A percentile compares a stretch with the other conserved stretches of the same genome.
Evolutionary conservation across 768 basidiomycete genomes (phyloP).

Genomic region (Lactarius sp.): DNA sequence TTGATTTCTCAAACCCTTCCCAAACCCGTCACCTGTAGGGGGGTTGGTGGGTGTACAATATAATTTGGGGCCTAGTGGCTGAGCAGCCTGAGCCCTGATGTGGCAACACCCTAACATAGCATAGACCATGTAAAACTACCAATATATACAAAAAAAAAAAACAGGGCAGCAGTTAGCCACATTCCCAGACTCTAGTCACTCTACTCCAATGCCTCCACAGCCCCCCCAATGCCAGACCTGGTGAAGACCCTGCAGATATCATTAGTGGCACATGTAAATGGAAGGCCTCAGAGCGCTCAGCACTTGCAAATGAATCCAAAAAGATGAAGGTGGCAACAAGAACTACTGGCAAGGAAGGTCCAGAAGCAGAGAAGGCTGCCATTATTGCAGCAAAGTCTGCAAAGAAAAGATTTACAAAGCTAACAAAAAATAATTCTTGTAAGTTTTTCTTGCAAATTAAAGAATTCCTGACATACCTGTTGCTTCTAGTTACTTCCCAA

Average conservation of each 20-base stretch:
- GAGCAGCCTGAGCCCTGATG: too few species aligned
- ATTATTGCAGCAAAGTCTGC: background rate
- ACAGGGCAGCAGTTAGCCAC: background rate
- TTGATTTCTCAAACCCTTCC: background rate
- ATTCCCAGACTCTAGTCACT: background rate
- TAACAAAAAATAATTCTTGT: background rate
- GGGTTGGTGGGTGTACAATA: background rate
- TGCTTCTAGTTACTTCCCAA: background rate
- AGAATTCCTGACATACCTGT: background rate
- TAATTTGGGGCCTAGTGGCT: background rate
- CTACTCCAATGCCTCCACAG: too few species aligned
- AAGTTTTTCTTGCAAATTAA: background rate
- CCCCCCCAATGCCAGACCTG: background rate
- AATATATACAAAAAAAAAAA: background rate
- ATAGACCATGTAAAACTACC: background rate
- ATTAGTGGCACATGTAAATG: background rate
- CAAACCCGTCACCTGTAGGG: background rate
- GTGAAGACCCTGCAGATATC: background rate
- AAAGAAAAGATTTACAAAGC: too few species aligned
- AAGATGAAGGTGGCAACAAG: background rate
- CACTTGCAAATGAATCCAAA: background rate
- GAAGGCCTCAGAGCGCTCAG: background rate
- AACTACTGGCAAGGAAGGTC: background rate
- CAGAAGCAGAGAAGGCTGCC: background rate
- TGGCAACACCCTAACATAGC: too few species aligned